Percentiles rank a stretch among this genome's conserved stretches.
phyloP scores from a whole-genome alignment of 768 basidiomycete species.

The Suillus subluteus region DNA sequence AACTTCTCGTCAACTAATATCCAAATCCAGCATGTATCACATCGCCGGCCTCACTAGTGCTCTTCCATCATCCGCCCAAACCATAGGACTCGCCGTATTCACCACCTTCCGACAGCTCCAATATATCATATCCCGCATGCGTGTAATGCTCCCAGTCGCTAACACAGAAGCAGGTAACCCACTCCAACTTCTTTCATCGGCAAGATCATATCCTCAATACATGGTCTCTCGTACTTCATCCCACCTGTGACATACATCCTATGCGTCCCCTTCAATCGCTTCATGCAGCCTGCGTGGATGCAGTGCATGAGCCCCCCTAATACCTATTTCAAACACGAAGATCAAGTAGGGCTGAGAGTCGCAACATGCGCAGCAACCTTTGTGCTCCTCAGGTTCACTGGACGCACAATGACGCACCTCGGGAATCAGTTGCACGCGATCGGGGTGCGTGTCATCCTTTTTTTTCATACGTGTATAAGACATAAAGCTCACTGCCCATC shows the following conservation, averaged over 20 bases:
- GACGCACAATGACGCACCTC: conserved; percentile 21
- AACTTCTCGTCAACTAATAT: background rate
- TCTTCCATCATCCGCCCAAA: conserved; percentile 17
- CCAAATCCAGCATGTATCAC: conserved; percentile 13
- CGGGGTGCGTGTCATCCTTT: conserved; percentile 27
- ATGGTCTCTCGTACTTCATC: conserved; percentile 25
- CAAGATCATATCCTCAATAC: conserved; percentile 33
- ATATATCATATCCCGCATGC: conserved; percentile 19
- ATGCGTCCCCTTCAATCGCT: conserved; percentile 30
- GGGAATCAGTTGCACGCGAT: conserved; percentile 37
- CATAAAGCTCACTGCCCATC: conserved; percentile 6
- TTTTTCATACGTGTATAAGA: background rate
- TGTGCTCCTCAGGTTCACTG: conserved; percentile 20
- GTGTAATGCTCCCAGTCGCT: conserved; percentile 2
- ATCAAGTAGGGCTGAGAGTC: conserved; percentile 28
- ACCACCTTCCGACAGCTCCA: conserved; percentile 30
- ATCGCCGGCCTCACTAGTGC: conserved; percentile 27
- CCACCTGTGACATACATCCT: conserved; percentile 34
- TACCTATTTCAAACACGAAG: conserved; percentile 24
- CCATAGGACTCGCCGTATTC: conserved; percentile 26
- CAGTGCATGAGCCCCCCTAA: conserved; percentile 28
- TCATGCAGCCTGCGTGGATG: conserved; percentile 43
- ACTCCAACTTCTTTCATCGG: conserved; percentile 23
- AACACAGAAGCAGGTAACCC: conserved; percentile 21
- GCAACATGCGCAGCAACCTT: conserved; percentile 31